Evolutionary conservation across 2,329 filamentous ascomycete species (phyloP), one percentile per base, ranked within the genome.

Genomic region (Hyphodiscus sp.): DNA sequence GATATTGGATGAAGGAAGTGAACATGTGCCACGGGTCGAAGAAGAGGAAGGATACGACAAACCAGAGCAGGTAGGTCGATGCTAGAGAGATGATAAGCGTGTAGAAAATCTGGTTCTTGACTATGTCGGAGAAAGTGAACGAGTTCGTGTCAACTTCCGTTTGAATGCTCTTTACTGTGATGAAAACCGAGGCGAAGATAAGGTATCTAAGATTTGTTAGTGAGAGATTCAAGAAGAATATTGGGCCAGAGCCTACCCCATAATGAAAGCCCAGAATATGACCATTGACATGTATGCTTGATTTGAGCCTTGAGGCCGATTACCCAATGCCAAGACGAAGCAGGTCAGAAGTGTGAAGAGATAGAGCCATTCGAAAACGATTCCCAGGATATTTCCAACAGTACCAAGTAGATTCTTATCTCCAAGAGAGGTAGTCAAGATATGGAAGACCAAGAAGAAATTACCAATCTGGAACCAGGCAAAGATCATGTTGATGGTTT

Each of bases 1-100:
- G 84, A 70, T 99, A 99, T 80, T 97, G 94, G 47, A 91, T 71
- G 71, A 97, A 90, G 54, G 87, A 85, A n/a, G 94, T 97, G 70
- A 96, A 80, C 91, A 99, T 97, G 74, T 99, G 94, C 92, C 94
- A 99, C 3, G 94, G 94, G 69, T 99, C 94, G 71, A 97, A 84
- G 84, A 97, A 97, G 62, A 99, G 77, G 61, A 99, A 78, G 9
- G 91, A 96, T 0, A 90, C 87, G 49, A 99, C 73, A 55, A 97
- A 80, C 87, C 91, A 99, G 65, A 99, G 85, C 58, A 95, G 79
- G 68, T 94, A 99, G 0, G 94, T 99, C 11, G 91, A 94, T 65
- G 88, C 81, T 65, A 97, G 81, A 0, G 91, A 96, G 49, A 99
- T 83, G 63, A 99, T 94, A 58, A 99, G 80, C 33, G 90, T 95